Base-by-base conservation (phyloP, 2,329 filamentous ascomycete genomes). In the Diplodia intermedia region DNA sequence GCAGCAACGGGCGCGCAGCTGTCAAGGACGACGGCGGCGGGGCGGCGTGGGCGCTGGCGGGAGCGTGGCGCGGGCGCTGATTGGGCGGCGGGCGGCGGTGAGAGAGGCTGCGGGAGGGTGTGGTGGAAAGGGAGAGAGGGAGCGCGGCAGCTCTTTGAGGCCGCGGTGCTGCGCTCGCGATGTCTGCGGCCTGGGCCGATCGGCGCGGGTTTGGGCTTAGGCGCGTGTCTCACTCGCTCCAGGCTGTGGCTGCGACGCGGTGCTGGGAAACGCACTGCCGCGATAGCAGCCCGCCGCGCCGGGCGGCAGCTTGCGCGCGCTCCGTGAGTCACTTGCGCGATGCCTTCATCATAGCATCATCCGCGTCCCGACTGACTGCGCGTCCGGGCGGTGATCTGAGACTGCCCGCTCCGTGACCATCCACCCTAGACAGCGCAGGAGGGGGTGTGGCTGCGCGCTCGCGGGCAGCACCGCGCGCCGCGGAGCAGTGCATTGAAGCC, bases 71-170 rank as follows among this genome's bases (percentile, higher is more conserved):
- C 69, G 70, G 43, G 69, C 54, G 54, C 68, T 70, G 76, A 76
- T 78, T 77, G 76, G 76, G 47, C 57, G 36, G 66, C 36, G 57
- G 43, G 57, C 49, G 33, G 57, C 57, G 66, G 66, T 57, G 43
- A 54, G 55, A 52, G 53, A 47, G 65, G 49, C 68, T 68, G 68
- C 69, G 67, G 54, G 60, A 33, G 67, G 70, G 69, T 68, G 47
- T 43, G 50, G 68, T 20, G 65, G 60, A 31, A 63, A 43, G 56
- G 66, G 56, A 54, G 66, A 49, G 57, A 63, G 66, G 50, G 53
- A 52, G 56, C 55, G 55, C 55, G 55, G 11, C 55, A 57, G 57
- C 57, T 62, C 61, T 62, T 62, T 62, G 57, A 62, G 43, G 57
- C 43, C 56, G 38, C 20, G 29, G 20, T 38, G 56, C 29, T 20